A percentile compares a stretch with the other conserved stretches of the same genome.
These are phyloP conservation scores for Ogataea pini DNA, from an alignment of 805 yeast genomes.

Conservation along the genomic window DNA sequence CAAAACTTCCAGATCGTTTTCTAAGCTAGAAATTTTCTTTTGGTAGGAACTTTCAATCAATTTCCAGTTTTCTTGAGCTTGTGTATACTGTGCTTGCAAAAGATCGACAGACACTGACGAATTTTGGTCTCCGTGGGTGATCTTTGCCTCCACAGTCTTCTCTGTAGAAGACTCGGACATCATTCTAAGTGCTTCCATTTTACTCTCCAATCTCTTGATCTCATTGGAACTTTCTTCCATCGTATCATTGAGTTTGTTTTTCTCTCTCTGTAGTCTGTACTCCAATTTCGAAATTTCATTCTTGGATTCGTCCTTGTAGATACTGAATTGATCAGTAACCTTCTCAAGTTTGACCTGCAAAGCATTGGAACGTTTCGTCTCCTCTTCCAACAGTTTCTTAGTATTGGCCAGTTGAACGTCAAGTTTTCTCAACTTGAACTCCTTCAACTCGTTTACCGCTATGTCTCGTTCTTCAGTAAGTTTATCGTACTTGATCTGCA, in stretches of 20 bases:
- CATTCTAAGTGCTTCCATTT: slow-evolving; percentile 66
- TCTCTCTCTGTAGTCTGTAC: slow-evolving; percentile 32
- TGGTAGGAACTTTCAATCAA: slow-evolving; percentile 68
- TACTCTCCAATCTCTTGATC: slow-evolving; percentile 60
- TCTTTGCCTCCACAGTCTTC: slow-evolving; percentile 7
- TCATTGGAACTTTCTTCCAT: slow-evolving; percentile 43
- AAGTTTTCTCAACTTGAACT: slow-evolving; percentile 36
- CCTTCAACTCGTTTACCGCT: slow-evolving; percentile 33
- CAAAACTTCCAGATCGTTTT: slow-evolving; percentile 45
- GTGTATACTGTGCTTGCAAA: slow-evolving; percentile 69
- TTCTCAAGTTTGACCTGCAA: slow-evolving; percentile 27
- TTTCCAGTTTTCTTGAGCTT: slow-evolving; percentile 82
- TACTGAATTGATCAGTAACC: slow-evolving; percentile 20
- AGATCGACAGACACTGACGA: slow-evolving; percentile 38
- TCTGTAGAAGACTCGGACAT: slow-evolving; percentile 51
- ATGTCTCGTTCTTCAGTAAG: slow-evolving; percentile 26
- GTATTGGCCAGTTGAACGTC: slow-evolving; percentile 35
- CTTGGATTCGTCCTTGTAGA: slow-evolving; percentile 28
- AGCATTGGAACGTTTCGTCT: slow-evolving; percentile 31
- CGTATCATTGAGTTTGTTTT: slow-evolving; percentile 26
- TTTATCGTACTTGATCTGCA: slow-evolving; percentile 29
- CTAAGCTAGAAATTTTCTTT: slow-evolving; percentile 45
- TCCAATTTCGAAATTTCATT: slow-evolving; percentile 29
- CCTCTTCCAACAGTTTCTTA: slow-evolving; percentile 37
- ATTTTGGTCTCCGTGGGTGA: slow-evolving; percentile 2